Percentiles rank a stretch among this genome's conserved stretches.
Conservation (phyloP, 2,329 filamentous ascomycete species). For the Macrophomina tecta region DNA sequence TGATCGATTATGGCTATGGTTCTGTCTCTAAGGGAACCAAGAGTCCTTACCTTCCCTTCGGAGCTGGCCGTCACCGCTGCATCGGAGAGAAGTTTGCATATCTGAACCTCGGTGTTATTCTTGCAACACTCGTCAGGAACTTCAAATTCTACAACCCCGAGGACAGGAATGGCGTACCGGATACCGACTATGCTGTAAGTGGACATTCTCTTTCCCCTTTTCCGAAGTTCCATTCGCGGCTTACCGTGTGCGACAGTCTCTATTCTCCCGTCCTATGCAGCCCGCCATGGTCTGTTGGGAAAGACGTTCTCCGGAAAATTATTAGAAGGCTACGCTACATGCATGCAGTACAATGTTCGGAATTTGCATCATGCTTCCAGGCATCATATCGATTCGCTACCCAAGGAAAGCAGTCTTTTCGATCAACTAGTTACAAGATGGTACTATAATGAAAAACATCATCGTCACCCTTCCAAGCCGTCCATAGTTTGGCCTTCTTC, state of each 20-base stretch:
- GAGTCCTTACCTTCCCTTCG: slow-evolving; percentile 88
- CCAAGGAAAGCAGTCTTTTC: no score
- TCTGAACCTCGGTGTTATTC: slow-evolving; percentile 81
- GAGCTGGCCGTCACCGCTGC: slow-evolving; percentile 85
- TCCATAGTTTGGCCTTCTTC: no score
- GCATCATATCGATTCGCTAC: no score
- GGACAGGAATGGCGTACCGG: slow-evolving; percentile 67
- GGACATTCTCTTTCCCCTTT: slow-evolving; percentile 34
- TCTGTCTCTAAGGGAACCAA: slow-evolving; percentile 82
- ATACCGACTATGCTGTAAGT: slow-evolving; percentile 62
- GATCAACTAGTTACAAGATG: no score
- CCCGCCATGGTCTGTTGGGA: slow-evolving; percentile 17
- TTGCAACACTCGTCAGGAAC: slow-evolving; percentile 71
- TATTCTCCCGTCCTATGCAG: slow-evolving; percentile 12
- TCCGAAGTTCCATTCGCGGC: not conserved
- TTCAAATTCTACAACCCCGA: slow-evolving; percentile 78
- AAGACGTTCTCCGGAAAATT: not conserved
- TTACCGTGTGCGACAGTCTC: not conserved
- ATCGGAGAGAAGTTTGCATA: slow-evolving; percentile 95
- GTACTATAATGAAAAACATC: no score
- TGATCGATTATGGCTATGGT: slow-evolving; percentile 87
- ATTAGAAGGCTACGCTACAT: not conserved
- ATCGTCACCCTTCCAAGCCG: no score
- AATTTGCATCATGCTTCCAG: no score
- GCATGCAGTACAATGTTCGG: not conserved